Evolutionary conservation across 2,329 filamentous ascomycete genomes (phyloP), one percentile per base, ranked within the genome.

Genomic region (Ophiostoma populinum): DNA sequence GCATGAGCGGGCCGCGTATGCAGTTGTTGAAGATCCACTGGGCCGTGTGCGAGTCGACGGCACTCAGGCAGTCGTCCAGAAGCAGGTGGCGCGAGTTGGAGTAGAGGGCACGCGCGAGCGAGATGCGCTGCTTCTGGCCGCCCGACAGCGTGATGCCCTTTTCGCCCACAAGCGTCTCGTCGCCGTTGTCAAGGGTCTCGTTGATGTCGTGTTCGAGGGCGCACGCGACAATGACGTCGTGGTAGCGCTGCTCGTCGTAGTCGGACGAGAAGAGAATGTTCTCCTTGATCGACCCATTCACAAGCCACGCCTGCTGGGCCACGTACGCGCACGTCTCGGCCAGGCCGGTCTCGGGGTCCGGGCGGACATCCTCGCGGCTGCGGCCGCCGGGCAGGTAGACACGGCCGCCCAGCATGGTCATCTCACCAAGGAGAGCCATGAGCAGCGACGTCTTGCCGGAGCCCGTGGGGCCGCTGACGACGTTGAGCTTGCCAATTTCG

Each of bases 1-100:
- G 61, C 90, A 98, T 95, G 34, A 98, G 58, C 6, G 82, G 80
- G 2, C 90, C 90, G 46, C 76, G 76, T 43, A 98, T 76, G 40
- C 86, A 92, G 55, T 93, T 80, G 51, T 79, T 80, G 57, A 95
- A 95, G 45, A 98, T 95, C 77, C 92, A 94, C 54, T 94, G 92
- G 2, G 86, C 86, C 0, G 90, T 95, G 48, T 98, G 90, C 4
- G 90, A 92, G 54, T 98, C 90, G 22, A 98, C 90, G 19, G 90
- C 90, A 50, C 86, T 94, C 28, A 98, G 66, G 43, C 92, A 93
- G 54, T 98, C 90, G 49, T 98, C 90, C 33, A 98, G 66, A 9
- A 98, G 67, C 12, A 98, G 59, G 53, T 95, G 87, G 35, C 77
- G 78, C 6, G 86, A 92, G 55, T 83, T 87, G 44, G 83, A 93